A percentile compares a stretch with the other conserved stretches of the same genome.
Evolutionary conservation across 78 protist species (phyloP).

Genomic region (Dictyostelium firmibasis): DNA sequence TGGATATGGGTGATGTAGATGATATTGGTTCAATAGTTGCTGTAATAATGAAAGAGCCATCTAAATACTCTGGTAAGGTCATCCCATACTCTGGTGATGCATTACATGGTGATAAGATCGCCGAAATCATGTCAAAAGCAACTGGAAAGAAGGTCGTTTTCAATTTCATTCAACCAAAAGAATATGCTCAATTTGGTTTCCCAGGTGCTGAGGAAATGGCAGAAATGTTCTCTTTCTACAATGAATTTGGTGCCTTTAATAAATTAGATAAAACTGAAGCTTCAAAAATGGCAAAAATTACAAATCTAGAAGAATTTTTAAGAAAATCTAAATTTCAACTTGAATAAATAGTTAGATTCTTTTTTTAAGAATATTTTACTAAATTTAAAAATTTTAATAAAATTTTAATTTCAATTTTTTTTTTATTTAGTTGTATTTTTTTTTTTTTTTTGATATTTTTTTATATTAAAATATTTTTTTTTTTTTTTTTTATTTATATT

Average conservation of each 20-base stretch:
- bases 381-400: too few relatives aligned
- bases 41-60: neutral
- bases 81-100: neutral
- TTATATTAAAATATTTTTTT: too few relatives aligned
- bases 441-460: too few relatives aligned
- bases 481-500: too few relatives aligned
- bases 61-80: neutral
- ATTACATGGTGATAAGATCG: constrained; percentile 9
- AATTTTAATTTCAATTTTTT: too few relatives aligned
- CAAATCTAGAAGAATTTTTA: neutral
- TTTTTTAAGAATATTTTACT: too few relatives aligned
- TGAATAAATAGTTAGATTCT: neutral
- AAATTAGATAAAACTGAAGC: neutral
- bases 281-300: neutral
- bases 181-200: neutral
- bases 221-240: neutral
- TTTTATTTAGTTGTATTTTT: too few relatives aligned
- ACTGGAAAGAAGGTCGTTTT: neutral
- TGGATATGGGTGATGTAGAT: neutral
- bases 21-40: constrained; percentile 7
- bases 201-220: constrained; percentile 32
- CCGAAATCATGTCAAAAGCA: neutral
- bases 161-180: constrained; percentile 4
- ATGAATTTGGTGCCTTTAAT: neutral
- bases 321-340: neutral